phyloP scores from a whole-genome alignment of 345 rosid species.

The Aquilaria yunnanensis region DNA sequence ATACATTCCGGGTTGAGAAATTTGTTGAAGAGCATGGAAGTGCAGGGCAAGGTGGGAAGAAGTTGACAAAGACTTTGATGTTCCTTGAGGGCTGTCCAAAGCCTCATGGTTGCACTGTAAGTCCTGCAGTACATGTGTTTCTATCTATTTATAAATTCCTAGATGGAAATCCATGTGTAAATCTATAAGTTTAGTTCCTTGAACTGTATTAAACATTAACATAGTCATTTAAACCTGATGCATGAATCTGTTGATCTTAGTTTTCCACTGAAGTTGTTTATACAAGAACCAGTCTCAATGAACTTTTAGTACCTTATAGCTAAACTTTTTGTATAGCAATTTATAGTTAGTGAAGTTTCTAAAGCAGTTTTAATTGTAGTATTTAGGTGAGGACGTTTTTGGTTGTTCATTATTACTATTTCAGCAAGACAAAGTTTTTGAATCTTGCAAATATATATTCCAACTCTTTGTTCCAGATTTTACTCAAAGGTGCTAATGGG shows the following conservation, averaged over 20 bases:
- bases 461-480: conserved; percentile 48
- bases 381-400: background rate
- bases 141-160: background rate
- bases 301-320: conserved; percentile 7
- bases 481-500: conserved; percentile 86
- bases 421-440: conserved; percentile 6
- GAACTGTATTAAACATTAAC: background rate
- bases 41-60: conserved; percentile 74
- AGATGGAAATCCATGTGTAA: too few species aligned
- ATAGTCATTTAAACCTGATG: conserved; percentile 6
- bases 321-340: conserved; percentile 4
- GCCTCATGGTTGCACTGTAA: conserved; percentile 96
- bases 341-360: conserved; percentile 5
- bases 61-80: conserved; percentile 79
- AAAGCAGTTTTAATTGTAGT: background rate
- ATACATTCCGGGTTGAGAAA: conserved; percentile 76
- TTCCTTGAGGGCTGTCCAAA: conserved; percentile 96
- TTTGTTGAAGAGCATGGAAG: conserved; percentile 73
- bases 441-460: background rate
- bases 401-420: background rate
- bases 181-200: too few species aligned
- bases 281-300: conserved; percentile 3
- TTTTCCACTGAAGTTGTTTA: conserved; percentile 6
- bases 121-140: conserved; percentile 24
- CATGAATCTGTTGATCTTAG: background rate